Conservation (phyloP, 2,329 filamentous ascomycete species). For the Colletotrichum phormii region DNA sequence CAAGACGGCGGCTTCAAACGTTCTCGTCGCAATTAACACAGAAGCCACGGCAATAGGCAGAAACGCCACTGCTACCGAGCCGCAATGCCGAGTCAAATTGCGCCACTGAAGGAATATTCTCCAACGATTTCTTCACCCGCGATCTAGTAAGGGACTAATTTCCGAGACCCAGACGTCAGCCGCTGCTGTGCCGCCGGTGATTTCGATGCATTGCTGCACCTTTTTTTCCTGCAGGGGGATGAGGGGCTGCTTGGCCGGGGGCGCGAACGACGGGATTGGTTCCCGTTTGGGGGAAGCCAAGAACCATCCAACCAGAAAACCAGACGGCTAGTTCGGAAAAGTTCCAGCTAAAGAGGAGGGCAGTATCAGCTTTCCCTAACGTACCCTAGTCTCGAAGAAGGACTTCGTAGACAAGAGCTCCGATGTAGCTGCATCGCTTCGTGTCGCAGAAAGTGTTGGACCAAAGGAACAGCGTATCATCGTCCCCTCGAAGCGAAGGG, state of each 20-base stretch:
- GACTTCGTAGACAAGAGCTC: background rate
- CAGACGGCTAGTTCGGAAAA: background rate
- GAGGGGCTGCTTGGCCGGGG: constrained; percentile 23
- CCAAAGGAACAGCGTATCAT: constrained; percentile 21
- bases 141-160: constrained; percentile 17
- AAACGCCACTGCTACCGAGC: background rate
- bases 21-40: background rate
- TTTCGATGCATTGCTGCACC: background rate
- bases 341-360: background rate
- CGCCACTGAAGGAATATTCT: constrained; percentile 10
- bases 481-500: constrained; percentile 11
- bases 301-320: background rate
- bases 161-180: constrained; percentile 5
- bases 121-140: background rate
- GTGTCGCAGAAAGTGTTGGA: background rate
- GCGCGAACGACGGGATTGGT: constrained; percentile 6
- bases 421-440: background rate
- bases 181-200: constrained; percentile 28
- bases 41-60: background rate
- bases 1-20: background rate
- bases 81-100: background rate
- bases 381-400: background rate
- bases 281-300: constrained; percentile 28
- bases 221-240: constrained; percentile 13
- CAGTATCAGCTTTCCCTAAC: background rate